phyloP scores from a whole-genome alignment of 495 filamentous ascomycete genomes.

The Niebla homalea region DNA sequence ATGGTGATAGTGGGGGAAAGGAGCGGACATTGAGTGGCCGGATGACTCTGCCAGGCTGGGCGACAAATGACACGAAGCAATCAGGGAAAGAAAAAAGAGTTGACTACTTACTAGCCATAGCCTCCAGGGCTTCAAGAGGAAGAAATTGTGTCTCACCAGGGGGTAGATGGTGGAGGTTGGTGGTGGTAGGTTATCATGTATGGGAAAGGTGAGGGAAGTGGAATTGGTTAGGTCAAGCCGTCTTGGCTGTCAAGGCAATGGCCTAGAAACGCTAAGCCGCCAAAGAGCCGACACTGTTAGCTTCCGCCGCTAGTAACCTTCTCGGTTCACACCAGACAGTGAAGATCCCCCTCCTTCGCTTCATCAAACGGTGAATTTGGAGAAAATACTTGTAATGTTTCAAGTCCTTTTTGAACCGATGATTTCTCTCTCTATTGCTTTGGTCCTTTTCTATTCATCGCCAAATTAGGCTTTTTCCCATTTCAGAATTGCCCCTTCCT shows the following conservation, averaged over 20 bases:
- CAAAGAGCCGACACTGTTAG: not conserved
- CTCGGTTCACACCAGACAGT: not conserved
- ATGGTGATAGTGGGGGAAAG: not conserved
- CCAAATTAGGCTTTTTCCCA: too few relatives aligned
- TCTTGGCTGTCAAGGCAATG: too few relatives aligned
- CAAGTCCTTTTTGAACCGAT: too few relatives aligned
- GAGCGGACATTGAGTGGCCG: constrained; percentile 1
- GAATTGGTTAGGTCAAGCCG: not conserved
- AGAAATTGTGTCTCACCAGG: constrained; percentile 1
- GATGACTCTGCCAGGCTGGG: not conserved
- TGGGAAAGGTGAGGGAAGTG: not conserved
- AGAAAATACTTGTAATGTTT: too few relatives aligned
- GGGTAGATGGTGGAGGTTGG: constrained; percentile 6
- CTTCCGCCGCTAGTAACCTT: not conserved
- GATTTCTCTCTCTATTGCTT: not conserved
- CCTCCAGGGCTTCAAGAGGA: constrained; percentile 20
- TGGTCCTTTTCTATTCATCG: not conserved
- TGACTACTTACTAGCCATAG: constrained; percentile 32
- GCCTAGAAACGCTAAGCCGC: too few relatives aligned
- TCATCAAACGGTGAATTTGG: not conserved
- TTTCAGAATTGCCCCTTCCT: not conserved
- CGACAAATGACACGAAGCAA: not conserved
- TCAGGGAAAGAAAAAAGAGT: not conserved
- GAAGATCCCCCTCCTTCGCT: not conserved
- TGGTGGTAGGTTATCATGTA: not conserved